phyloP scores from a whole-genome alignment of 352 stramenopile genomes.

The Blastocystis sp. region DNA sequence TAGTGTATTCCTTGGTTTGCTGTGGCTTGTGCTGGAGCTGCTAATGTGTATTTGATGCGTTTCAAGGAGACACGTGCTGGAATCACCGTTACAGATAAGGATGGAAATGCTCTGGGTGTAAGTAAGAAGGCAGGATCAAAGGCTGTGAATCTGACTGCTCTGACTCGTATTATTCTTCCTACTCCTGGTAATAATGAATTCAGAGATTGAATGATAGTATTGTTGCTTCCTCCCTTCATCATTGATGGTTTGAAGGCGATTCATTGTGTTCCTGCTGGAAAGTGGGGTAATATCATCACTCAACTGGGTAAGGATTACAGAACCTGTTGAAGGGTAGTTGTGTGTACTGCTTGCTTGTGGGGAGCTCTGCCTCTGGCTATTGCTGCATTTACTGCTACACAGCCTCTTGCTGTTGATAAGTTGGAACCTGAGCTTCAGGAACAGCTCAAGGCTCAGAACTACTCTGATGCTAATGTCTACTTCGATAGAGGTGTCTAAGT shows the following conservation, averaged over 20 bases:
- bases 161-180: slow-evolving; percentile 77
- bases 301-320: neutral
- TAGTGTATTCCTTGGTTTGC: slow-evolving; percentile 76
- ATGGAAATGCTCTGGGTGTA: slow-evolving; percentile 71
- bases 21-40: slow-evolving; percentile 76
- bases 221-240: slow-evolving; percentile 63
- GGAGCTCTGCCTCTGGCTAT: slow-evolving; percentile 75
- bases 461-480: slow-evolving; percentile 21
- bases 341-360: slow-evolving; percentile 68
- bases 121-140: slow-evolving; percentile 73
- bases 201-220: neutral
- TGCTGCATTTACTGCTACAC: slow-evolving; percentile 70
- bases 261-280: slow-evolving; percentile 4
- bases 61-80: slow-evolving; percentile 73
- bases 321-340: neutral
- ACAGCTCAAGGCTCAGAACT: neutral
- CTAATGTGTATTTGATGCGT: slow-evolving; percentile 81
- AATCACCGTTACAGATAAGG: slow-evolving; percentile 62
- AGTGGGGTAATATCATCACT: slow-evolving; percentile 41
- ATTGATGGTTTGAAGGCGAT: slow-evolving; percentile 34
- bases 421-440: slow-evolving; percentile 20
- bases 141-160: slow-evolving; percentile 75
- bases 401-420: slow-evolving; percentile 12
- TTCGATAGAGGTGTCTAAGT: slow-evolving; percentile 46
- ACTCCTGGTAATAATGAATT: slow-evolving; percentile 71